Evolutionary conservation across 2,329 filamentous ascomycete species (phyloP), one percentile per base, ranked within the genome.

Genomic region (Geosmithia putterillii): DNA sequence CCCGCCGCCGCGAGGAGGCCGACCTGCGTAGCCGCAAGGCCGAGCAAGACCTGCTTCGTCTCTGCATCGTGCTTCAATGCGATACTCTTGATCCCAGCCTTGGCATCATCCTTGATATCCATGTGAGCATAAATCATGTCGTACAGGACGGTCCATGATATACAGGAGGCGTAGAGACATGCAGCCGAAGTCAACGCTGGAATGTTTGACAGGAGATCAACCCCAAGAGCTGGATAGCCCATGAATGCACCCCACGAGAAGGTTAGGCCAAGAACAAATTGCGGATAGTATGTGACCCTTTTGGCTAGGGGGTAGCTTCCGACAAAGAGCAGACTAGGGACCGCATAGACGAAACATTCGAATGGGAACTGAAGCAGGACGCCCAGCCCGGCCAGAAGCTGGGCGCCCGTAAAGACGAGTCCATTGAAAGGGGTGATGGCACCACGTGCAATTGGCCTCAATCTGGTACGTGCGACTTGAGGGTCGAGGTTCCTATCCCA

Each of bases 111-210:
- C 54, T 81, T 81, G 59, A 90, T 83, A 54, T 94, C 87, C 80
- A 92, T 90, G 58, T 94, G 87, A 14, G 87, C 87, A 60, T 94
- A 94, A 25, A 94, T 87, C 78, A 92, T 94, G 59, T 94, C 87
- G 59, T 94, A 94, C 35, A 94, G 64, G 21, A 94, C 73, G 0
- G 86, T 94, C 88, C 88, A 94, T 3, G 85, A 79, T 20, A 92
- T 70, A 52, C 88, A 92, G 38, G 83, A 87, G 10, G 74, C 65
- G 57, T 94, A 94, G 41, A 94, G 65, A 45, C 75, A 76, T 3
- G 70, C 76, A 1, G 84, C 83, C 2, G 83, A 79, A 4, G 71
- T 67, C 45, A 86, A 57, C 2, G 84, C 83, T 1, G 74, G 61
- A 19, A 64, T 64, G 49, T 83, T 75, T 6, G 74, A 64, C 12